These are phyloP conservation scores for Penicillium capsulatum DNA, from an alignment of 2,329 filamentous ascomycete species.

Conservation along the genomic window DNA sequence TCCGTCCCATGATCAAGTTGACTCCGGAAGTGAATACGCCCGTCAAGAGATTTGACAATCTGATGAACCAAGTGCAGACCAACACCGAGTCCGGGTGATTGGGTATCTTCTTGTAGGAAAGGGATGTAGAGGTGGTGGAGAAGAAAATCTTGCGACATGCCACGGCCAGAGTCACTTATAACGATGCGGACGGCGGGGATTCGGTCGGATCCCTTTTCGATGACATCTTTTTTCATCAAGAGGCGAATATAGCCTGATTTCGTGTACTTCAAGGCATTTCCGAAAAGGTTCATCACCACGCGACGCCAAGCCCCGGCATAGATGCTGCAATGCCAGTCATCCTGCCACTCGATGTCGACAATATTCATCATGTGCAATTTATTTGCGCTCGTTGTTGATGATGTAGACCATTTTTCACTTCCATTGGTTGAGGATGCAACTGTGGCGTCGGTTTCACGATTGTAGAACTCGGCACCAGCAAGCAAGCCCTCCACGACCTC, in stretches of 20 bases:
- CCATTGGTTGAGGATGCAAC: background rate
- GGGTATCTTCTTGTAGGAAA: conserved; percentile 56
- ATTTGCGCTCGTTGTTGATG: background rate
- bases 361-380: conserved; percentile 19
- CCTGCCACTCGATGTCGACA: conserved; percentile 42
- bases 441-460: conserved; percentile 3
- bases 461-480: conserved; percentile 15
- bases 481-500: conserved; percentile 19
- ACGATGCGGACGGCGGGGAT: conserved; percentile 15
- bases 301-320: conserved; percentile 47
- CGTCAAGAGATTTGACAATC: conserved; percentile 26
- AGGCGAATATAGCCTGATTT: conserved; percentile 37
- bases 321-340: conserved; percentile 43
- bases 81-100: conserved; percentile 55
- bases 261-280: conserved; percentile 50
- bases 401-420: background rate
- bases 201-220: conserved; percentile 2
- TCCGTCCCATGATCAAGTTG: conserved; percentile 22
- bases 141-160: conserved; percentile 28
- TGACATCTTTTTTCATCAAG: conserved; percentile 14
- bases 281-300: conserved; percentile 48
- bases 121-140: conserved; percentile 47
- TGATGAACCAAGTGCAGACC: conserved; percentile 56
- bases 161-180: conserved; percentile 26
- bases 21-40: conserved; percentile 23